Evolutionary conservation across 2,329 filamentous ascomycete genomes (phyloP), one percentile per base, ranked within the genome.

Genomic region (Ascochyta lentis): DNA sequence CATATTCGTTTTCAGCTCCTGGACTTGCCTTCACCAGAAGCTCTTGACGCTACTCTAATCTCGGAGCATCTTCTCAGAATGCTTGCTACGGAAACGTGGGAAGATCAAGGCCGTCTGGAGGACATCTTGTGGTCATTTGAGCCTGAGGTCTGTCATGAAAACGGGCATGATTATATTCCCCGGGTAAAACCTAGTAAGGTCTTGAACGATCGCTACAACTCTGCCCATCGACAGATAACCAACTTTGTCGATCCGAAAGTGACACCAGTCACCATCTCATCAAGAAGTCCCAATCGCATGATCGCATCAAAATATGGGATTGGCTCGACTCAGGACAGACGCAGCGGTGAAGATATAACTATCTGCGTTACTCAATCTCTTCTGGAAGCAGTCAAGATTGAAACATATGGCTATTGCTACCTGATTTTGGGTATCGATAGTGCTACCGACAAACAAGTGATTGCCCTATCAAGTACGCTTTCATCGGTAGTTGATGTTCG

Each of bases 171-270:
- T 4, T 46, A 37, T 3, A 27, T 59, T 4, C 57, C 57, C 2
- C 49, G 57, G 27, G 27, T 59, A 16, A 53, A 53, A 19, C 39
- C 27, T 12, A 41, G 19, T 7, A 49, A 48, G 7, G 6, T 3
- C 6, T 23, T 24, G 19, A 69, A 70, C 40, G 43, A 60, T 33
- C 63, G 67, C 4, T 61, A 65, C 22, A 70, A 69, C 46, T 67
- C 66, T 5, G 44, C 54, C 23, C 42, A 42, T 19, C 66, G 46
- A 23, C 9, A 9, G 1, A 46, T 55, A 6, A 19, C 5, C 7
- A 8, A 10, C 1, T 2, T 31, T 2, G 41, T 41, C 7, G 35
- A 45, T 15, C 15, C 10, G 6, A 1, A 4, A 15, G 12, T n/a
- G 6, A 19, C 12, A 8, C 33, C 42, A 2, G 42, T 52, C 1